Evolutionary conservation across 163 green algal species (phyloP), one percentile per base, ranked within the genome.

Genomic region (Scenedesmus sp.): DNA sequence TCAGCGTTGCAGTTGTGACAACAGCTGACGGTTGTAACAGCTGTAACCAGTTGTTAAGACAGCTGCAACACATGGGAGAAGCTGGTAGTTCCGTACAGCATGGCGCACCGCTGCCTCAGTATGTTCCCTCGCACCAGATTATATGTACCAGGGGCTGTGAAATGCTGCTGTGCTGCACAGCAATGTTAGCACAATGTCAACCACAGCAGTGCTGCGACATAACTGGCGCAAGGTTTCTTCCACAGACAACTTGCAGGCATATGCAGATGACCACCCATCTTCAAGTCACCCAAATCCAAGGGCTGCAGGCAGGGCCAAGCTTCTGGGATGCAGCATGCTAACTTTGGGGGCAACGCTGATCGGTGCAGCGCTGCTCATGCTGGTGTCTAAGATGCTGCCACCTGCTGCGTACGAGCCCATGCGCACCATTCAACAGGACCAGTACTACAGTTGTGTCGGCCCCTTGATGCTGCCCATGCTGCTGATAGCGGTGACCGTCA

Each of bases 161-260:
- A 46, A 46, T 46, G 34, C 0, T 46, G 34, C 34, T 46, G 34
- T 46, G 56, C 46, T 20, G 86, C 59, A 57, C 83, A 88, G 83
- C 59, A 77, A 18, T 46, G 59, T 13, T 59, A 13, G 34, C 5
- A 6, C 60, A 91, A 79, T 74, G 55, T 54, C 73, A 74, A 84
- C 70, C n/a, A 74, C 56, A 85, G 86, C 86, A 73, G 67, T 60
- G 4, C 18, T 90, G n/a, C 74, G 26, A 16, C 77, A 60, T n/a
- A 54, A 83, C 66, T 91, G 88, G 88, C 88, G 88, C 16, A 91
- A 91, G 59, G 88, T 91, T 12, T 86, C 88, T 56, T 91, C 88
- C 57, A 91, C 88, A 8, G 74, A 91, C 57, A 91, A 91, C 74
- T 26, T 91, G 76, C 88, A 91, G 57, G 70, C 70, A 13, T 79